Evolutionary conservation across 2,329 filamentous ascomycete genomes (phyloP).

Genomic region (Ophiostoma himal-ulmi): DNA sequence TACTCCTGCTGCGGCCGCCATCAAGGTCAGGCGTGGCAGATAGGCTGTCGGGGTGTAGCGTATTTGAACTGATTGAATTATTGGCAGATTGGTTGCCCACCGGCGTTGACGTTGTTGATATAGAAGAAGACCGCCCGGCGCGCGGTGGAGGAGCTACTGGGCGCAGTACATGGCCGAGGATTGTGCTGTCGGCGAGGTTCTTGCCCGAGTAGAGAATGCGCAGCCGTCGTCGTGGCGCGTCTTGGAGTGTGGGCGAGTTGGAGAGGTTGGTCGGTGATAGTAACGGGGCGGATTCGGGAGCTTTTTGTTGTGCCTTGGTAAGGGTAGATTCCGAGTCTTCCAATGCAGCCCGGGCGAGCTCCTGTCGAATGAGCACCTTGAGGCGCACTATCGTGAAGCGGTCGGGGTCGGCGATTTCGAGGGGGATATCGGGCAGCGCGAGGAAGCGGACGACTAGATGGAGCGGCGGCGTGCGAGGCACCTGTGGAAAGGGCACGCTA

Average conservation of each 20-base stretch:
- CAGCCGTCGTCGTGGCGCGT: constrained; percentile 56
- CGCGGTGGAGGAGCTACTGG: constrained; percentile 53
- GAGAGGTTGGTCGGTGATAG: neutral
- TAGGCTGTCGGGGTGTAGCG: neutral
- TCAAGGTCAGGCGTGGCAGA: neutral
- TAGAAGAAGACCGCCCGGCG: constrained; percentile 30
- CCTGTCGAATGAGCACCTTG: constrained; percentile 72
- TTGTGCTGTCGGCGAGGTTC: constrained; percentile 67
- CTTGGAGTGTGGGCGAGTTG: constrained; percentile 14
- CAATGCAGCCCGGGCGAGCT: constrained; percentile 41
- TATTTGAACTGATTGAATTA: constrained; percentile 6
- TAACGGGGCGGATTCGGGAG: neutral
- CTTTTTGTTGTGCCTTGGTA: constrained; percentile 9
- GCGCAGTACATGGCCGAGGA: constrained; percentile 63
- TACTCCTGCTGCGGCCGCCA: neutral
- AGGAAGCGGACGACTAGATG: constrained; percentile 87
- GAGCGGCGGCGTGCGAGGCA: constrained; percentile 40
- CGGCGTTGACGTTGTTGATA: constrained; percentile 28
- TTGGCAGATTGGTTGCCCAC: neutral
- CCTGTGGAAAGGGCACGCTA: constrained; percentile 7
- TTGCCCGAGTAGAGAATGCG: constrained; percentile 88
- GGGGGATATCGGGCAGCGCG: constrained; percentile 72
- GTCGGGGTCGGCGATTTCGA: constrained; percentile 64
- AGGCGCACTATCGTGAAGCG: constrained; percentile 69
- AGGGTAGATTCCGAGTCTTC: constrained; percentile 31